These are phyloP conservation scores for Pythium brachiatum DNA, from an alignment of 352 stramenopile genomes.

Conservation along the genomic window DNA sequence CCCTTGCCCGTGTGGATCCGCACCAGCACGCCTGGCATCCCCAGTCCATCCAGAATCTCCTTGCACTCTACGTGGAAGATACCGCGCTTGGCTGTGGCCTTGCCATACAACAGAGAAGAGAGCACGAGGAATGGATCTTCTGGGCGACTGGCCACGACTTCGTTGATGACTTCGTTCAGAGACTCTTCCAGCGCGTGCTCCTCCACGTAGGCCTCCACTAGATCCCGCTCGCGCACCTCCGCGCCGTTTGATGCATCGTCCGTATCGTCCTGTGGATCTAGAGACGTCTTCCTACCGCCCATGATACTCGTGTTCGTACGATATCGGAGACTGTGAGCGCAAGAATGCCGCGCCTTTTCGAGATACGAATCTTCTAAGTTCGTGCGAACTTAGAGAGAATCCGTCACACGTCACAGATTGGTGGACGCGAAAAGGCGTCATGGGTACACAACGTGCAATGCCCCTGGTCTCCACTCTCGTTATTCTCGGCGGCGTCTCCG, in stretches of 20 bases:
- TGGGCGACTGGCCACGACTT: constrained; percentile 59
- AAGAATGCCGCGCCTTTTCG: background rate
- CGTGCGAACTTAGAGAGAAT: background rate
- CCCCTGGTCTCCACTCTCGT: background rate
- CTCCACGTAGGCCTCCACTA: constrained; percentile 70
- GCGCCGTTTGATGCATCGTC: background rate
- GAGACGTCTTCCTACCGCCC: background rate
- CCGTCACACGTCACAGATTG: constrained; percentile 1
- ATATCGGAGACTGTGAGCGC: background rate
- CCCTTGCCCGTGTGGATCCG: constrained; percentile 66
- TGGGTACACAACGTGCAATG: background rate
- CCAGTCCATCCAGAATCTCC: constrained; percentile 45
- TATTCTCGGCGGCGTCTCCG: background rate
- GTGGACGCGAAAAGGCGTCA: background rate
- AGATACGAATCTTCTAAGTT: background rate
- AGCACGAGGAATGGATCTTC: constrained; percentile 72
- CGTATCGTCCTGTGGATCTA: constrained; percentile 7
- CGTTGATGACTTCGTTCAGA: constrained; percentile 73
- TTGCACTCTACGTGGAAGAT: constrained; percentile 65
- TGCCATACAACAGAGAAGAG: constrained; percentile 53
- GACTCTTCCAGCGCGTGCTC: constrained; percentile 66
- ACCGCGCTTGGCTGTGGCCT: constrained; percentile 58
- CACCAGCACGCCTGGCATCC: constrained; percentile 46
- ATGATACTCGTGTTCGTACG: background rate
- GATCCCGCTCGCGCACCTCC: constrained; percentile 55